Percentiles rank a stretch among this genome's conserved stretches.
Evolutionary conservation across 1,284 basidiomycete genomes (phyloP).

Genomic region (Apiotrichum gamsii): DNA sequence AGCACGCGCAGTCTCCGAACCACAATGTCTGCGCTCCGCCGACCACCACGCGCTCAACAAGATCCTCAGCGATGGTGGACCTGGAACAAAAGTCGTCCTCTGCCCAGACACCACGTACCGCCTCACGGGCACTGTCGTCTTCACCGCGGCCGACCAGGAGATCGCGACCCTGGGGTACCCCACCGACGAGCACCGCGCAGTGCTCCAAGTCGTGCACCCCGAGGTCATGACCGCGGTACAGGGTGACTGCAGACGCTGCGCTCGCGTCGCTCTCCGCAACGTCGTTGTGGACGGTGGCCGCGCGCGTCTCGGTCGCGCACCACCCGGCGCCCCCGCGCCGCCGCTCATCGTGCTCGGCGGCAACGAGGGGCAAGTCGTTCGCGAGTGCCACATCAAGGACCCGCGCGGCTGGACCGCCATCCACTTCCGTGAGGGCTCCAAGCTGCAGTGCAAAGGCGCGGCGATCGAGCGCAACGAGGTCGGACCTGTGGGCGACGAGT

Average conservation of each 20-base stretch:
- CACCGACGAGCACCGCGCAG: conserved; percentile 45
- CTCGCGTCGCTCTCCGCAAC: conserved; percentile 37
- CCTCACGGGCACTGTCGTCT: conserved; percentile 47
- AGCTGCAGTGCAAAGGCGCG: conserved; percentile 41
- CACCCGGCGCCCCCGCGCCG: conserved; percentile 21
- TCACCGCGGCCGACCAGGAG: conserved; percentile 50
- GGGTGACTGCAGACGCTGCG: conserved; percentile 48
- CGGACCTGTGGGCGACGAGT: conserved; percentile 47
- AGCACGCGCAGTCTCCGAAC: conserved; percentile 16
- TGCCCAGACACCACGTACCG: conserved; percentile 48
- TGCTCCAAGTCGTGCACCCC: conserved; percentile 38
- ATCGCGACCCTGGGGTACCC: conserved; percentile 50
- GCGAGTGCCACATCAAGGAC: conserved; percentile 34
- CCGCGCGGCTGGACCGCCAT: conserved; percentile 47
- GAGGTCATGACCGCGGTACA: conserved; percentile 39
- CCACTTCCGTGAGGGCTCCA: conserved; percentile 47
- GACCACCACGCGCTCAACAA: conserved; percentile 41
- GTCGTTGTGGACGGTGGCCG: conserved; percentile 46
- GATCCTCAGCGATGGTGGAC: conserved; percentile 44
- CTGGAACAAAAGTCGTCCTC: conserved; percentile 47
- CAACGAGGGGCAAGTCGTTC: conserved; percentile 44
- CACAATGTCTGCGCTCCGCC: conserved; percentile 33
- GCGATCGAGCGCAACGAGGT: conserved; percentile 45
- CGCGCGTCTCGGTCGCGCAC: conserved; percentile 33
- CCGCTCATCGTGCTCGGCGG: conserved; percentile 45